These are phyloP conservation scores for Peniophora sp. DNA, from an alignment of 1,284 basidiomycete genomes.

Conservation along the genomic window DNA sequence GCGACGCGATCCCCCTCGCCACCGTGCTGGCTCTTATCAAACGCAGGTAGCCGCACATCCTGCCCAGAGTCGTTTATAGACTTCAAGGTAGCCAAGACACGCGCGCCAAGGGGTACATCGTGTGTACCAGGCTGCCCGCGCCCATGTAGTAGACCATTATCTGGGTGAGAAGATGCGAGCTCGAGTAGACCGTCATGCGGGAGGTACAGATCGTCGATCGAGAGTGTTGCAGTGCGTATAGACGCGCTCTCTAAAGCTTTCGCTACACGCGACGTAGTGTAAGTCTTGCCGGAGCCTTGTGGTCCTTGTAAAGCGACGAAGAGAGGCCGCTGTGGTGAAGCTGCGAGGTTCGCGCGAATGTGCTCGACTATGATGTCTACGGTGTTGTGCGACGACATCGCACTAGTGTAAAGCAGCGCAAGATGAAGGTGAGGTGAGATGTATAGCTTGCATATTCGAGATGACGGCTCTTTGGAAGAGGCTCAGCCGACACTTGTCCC, in stretches of 20 bases:
- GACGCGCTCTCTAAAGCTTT: conserved; percentile 38
- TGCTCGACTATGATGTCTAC: conserved; percentile 14
- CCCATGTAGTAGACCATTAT: conserved; percentile 65
- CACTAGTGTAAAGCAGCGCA: too few relatives aligned
- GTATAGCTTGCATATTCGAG: too few relatives aligned
- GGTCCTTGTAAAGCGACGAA: conserved; percentile 83
- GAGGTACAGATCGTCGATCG: conserved; percentile 85
- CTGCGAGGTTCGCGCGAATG: conserved; percentile 37
- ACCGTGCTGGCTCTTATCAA: conserved; percentile 76
- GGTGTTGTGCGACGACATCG: not conserved
- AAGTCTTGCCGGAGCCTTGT: conserved; percentile 81
- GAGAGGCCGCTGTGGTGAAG: conserved; percentile 33
- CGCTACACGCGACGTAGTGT: conserved; percentile 50
- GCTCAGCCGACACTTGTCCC: too few relatives aligned
- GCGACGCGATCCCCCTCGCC: conserved; percentile 80
- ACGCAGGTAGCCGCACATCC: conserved; percentile 61
- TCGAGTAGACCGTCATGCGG: conserved; percentile 49
- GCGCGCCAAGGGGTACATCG: conserved; percentile 59
- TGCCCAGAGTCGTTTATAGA: conserved; percentile 28
- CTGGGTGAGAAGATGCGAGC: conserved; percentile 46
- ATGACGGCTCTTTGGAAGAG: too few relatives aligned
- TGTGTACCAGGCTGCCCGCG: conserved; percentile 87
- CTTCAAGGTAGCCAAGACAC: conserved; percentile 44
- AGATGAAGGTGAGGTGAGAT: too few relatives aligned
- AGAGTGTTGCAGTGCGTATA: conserved; percentile 59